Evolutionary conservation across 106 monocot species (phyloP).

Genomic region (Xerophyta viscosa): DNA sequence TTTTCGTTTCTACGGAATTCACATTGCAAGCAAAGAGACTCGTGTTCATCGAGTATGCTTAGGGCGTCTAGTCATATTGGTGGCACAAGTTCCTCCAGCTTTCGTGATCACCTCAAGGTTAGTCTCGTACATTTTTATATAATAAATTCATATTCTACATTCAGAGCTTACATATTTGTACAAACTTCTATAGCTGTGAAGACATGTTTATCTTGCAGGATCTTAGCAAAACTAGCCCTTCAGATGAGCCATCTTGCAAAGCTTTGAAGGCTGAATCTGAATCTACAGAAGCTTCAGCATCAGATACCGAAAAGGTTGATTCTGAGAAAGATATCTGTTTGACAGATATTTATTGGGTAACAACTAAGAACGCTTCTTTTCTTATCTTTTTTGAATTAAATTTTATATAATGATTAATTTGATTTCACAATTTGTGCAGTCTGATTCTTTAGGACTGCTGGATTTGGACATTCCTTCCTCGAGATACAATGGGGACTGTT

Average conservation of each 20-base stretch:
- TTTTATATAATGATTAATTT: background rate
- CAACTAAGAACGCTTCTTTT: background rate
- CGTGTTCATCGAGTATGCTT: slow-evolving; percentile 17
- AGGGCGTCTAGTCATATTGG: slow-evolving; percentile 1
- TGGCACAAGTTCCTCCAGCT: slow-evolving; percentile 20
- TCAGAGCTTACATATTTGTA: too few species aligned
- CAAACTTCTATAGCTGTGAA: too few species aligned
- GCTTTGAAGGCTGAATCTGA: slow-evolving; percentile 13
- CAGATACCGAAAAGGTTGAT: slow-evolving; percentile 9
- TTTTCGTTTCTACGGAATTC: slow-evolving; percentile 49
- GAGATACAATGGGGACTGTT: slow-evolving; percentile 45
- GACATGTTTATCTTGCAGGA: slow-evolving; percentile 18
- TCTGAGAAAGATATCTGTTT: slow-evolving; percentile 27
- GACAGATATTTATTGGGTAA: slow-evolving; percentile 81
- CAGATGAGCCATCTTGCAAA: slow-evolving; percentile 13
- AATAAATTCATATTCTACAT: too few species aligned
- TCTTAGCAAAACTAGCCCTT: slow-evolving; percentile 14
- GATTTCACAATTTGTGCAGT: slow-evolving; percentile 21
- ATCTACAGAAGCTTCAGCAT: slow-evolving; percentile 2
- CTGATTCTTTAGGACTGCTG: slow-evolving; percentile 80
- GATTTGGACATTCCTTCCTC: slow-evolving; percentile 66
- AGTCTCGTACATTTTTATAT: background rate
- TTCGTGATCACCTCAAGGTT: slow-evolving; percentile 47
- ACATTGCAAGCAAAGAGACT: slow-evolving; percentile 19
- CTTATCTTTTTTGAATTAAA: background rate